Evolutionary conservation across 1,284 basidiomycete genomes (phyloP).

Genomic region (Rhodotorula sp.): DNA sequence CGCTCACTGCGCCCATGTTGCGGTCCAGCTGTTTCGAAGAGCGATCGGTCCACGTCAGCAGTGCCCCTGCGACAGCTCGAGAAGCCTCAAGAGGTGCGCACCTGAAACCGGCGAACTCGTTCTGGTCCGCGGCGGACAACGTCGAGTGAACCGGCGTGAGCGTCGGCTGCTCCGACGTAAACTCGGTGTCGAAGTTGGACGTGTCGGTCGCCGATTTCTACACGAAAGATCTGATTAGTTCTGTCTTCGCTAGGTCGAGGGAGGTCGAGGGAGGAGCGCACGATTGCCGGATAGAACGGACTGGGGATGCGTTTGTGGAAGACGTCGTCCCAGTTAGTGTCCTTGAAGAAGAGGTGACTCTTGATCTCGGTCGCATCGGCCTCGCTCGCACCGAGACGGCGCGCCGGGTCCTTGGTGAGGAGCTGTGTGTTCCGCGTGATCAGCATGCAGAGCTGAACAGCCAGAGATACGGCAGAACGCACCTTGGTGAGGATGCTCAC

Average conservation of each 20-base stretch:
- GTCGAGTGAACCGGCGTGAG: slow-evolving; percentile 96
- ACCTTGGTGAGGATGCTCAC: slow-evolving; percentile 17
- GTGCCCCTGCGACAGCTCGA: background rate
- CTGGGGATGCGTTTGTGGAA: slow-evolving; percentile 94
- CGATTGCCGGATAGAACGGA: slow-evolving; percentile 95
- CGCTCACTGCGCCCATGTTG: slow-evolving; percentile 18
- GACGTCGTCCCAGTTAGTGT: slow-evolving; percentile 94
- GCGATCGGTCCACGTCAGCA: background rate
- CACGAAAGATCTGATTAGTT: background rate
- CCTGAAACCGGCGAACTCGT: slow-evolving; percentile 87
- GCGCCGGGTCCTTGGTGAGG: slow-evolving; percentile 86
- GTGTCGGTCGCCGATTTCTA: slow-evolving; percentile 57
- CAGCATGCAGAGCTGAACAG: background rate
- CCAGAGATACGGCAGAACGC: background rate
- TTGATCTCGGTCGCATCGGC: slow-evolving; percentile 97
- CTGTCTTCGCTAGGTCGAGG: slow-evolving; percentile 53
- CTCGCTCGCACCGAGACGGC: slow-evolving; percentile 90
- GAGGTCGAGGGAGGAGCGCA: slow-evolving; percentile 54
- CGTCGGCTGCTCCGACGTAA: slow-evolving; percentile 90
- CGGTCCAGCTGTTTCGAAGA: slow-evolving; percentile 15
- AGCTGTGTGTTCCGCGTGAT: slow-evolving; percentile 59
- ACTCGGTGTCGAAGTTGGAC: slow-evolving; percentile 87
- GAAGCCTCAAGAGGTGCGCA: background rate
- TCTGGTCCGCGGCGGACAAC: slow-evolving; percentile 86
- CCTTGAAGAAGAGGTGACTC: slow-evolving; percentile 96